Percentiles rank a stretch among this genome's conserved stretches.
Conservation (phyloP, 352 stramenopile genomes). For the Phytophthora sojae region DNA sequence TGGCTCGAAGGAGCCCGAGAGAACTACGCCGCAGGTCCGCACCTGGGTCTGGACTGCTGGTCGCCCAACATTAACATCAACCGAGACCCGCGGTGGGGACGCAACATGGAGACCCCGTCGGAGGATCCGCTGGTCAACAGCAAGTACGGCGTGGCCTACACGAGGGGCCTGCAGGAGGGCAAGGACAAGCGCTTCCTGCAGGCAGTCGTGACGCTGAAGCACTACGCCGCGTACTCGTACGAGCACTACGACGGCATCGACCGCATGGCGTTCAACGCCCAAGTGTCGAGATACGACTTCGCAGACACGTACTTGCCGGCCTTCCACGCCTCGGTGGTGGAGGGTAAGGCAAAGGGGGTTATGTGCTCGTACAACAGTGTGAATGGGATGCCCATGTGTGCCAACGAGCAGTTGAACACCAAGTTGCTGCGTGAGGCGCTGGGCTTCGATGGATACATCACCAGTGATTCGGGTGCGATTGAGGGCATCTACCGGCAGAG, state of each 20-base stretch:
- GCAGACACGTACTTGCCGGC: slow-evolving; percentile 92
- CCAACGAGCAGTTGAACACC: slow-evolving; percentile 77
- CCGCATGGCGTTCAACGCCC: slow-evolving; percentile 88
- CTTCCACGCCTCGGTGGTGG: slow-evolving; percentile 81
- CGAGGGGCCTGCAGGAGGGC: slow-evolving; percentile 86
- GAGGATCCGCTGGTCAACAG: slow-evolving; percentile 93
- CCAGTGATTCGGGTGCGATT: slow-evolving; percentile 94
- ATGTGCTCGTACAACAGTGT: slow-evolving; percentile 98
- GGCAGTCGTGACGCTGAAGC: slow-evolving; percentile 92
- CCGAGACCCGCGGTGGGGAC: slow-evolving; percentile 92
- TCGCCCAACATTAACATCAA: slow-evolving; percentile 96
- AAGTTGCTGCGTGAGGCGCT: slow-evolving; percentile 75
- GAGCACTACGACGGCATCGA: slow-evolving; percentile 70
- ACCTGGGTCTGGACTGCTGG: slow-evolving; percentile 91
- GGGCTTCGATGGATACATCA: slow-evolving; percentile 94
- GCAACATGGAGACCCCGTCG: slow-evolving; percentile 92
- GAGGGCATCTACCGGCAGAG: slow-evolving; percentile 78
- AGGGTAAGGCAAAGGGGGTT: slow-evolving; percentile 80
- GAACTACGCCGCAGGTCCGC: slow-evolving; percentile 60
- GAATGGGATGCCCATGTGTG: slow-evolving; percentile 93
- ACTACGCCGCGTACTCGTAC: slow-evolving; percentile 93
- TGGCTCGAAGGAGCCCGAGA: slow-evolving; percentile 74
- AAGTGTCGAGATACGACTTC: slow-evolving; percentile 90
- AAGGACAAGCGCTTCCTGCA: slow-evolving; percentile 66
- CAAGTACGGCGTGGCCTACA: slow-evolving; percentile 89